phyloP scores from a whole-genome alignment of 2,329 filamentous ascomycete species.

The Aspergillus fructus region DNA sequence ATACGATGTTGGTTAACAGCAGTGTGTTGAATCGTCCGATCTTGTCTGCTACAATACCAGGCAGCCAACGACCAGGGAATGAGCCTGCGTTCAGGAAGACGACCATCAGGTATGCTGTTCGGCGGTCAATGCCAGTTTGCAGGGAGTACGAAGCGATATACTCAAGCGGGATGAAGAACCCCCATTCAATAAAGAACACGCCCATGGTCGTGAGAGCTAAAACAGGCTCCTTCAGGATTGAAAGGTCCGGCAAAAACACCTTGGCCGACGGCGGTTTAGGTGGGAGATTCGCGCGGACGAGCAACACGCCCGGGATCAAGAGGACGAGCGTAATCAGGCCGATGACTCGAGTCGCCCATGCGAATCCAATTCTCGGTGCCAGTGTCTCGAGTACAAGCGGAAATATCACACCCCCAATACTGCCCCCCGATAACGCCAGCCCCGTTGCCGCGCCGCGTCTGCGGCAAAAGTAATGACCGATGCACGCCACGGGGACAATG shows the following conservation, averaged over 20 bases:
- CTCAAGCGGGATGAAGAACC: neutral
- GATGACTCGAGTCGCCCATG: neutral
- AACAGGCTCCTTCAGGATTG: too few relatives aligned
- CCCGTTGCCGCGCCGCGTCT: slow-evolving; percentile 30
- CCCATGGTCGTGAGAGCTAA: neutral
- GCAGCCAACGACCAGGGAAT: neutral
- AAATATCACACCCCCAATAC: slow-evolving; percentile 21
- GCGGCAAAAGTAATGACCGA: slow-evolving; percentile 34
- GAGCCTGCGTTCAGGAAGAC: neutral
- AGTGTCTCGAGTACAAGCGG: neutral
- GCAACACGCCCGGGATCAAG: neutral
- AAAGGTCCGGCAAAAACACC: too few relatives aligned
- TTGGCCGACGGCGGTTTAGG: too few relatives aligned
- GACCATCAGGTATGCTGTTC: neutral
- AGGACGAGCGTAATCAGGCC: neutral
- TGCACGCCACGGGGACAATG: slow-evolving; percentile 27
- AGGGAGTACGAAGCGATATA: neutral
- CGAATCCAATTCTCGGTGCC: neutral
- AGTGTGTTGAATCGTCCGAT: too few relatives aligned
- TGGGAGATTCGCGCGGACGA: too few relatives aligned
- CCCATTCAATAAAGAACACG: neutral
- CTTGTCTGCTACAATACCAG: neutral
- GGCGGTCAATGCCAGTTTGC: neutral
- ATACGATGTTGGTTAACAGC: too few relatives aligned
- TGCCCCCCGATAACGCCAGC: slow-evolving; percentile 30